Evolutionary conservation across 306 rosid genomes (phyloP), one percentile per base, ranked within the genome.

Genomic region (Quercus agrifolia): DNA sequence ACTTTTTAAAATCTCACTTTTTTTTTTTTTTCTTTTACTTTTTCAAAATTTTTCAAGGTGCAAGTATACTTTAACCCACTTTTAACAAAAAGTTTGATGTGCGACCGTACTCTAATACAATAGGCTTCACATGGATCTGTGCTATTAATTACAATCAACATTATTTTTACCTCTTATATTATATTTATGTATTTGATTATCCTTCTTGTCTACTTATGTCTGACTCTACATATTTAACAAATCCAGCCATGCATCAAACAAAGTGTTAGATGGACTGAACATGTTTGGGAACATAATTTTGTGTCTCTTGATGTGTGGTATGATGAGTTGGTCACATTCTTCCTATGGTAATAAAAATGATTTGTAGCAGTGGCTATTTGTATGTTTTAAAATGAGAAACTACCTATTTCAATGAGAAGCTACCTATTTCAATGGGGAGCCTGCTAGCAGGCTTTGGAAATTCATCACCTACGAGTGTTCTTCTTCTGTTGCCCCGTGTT

Each of bases 251-350:
- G 61, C 94, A 74, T 93, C 99, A 76, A 96, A 90, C 79, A 96
- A 96, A 69, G 89, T 91, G 51, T 82, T 96, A 84, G 99, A 93
- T 82, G 98, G 99, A 76, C 87, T 93, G 83, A 89, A 96, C 89
- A 90, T 90, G 99, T 93, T 96, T 80, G 63, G 55, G 23, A 55
- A 62, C 68, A 51, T 76, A 55, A 28, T 38, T 70, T 38, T 38
- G 46, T 70, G 41, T 73, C 57, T 81, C 56, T 72, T 75, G 64
- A 56, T 71, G 35, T 51, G 41, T 38, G 46, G 35, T 15, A 23
- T 71, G 75, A 71, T 21, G 75, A 21, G 58, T 51, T 44, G 56
- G 19, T 70, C 41, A 70, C 74, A 70, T 70, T 3, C n/a, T 41
- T 41, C 41, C 9, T 35, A 9, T 31, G 5, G 5, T 31, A 68